Evolutionary conservation across 345 rosid species (phyloP).

Genomic region (Syzygium oleosum): DNA sequence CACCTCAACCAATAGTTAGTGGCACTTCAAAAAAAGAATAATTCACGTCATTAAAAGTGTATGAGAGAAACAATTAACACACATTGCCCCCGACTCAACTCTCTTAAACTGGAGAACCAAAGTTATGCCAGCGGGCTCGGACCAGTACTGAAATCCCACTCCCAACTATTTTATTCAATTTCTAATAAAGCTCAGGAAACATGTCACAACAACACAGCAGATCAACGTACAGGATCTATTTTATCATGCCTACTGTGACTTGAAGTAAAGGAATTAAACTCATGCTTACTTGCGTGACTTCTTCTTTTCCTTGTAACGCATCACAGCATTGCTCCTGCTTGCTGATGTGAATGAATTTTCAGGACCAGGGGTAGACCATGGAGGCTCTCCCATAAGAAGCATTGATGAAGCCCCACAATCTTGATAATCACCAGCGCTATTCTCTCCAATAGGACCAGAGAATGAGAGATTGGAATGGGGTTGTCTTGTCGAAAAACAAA

Average conservation of each 20-base stretch:
- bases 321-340: constrained; percentile 63
- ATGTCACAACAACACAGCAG: neutral
- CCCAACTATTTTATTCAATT: neutral
- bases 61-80: neutral
- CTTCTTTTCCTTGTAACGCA: constrained; percentile 97
- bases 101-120: neutral
- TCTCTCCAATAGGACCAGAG: constrained; percentile 88
- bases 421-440: constrained; percentile 74
- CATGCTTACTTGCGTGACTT: constrained; percentile 72
- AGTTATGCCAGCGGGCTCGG: neutral
- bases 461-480: constrained; percentile 71
- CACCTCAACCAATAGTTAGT: neutral
- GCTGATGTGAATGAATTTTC: constrained; percentile 53
- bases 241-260: neutral
- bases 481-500: constrained; percentile 44
- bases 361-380: constrained; percentile 68
- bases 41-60: neutral
- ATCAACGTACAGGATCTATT: neutral
- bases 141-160: neutral
- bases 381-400: constrained; percentile 79
- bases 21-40: neutral
- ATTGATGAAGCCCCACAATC: constrained; percentile 85
- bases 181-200: neutral
- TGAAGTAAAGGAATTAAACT: neutral
- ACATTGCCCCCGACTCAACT: neutral